Base-by-base conservation (phyloP, 1,139 yeast genomes). In the Tardiomyces digboiensis region DNA sequence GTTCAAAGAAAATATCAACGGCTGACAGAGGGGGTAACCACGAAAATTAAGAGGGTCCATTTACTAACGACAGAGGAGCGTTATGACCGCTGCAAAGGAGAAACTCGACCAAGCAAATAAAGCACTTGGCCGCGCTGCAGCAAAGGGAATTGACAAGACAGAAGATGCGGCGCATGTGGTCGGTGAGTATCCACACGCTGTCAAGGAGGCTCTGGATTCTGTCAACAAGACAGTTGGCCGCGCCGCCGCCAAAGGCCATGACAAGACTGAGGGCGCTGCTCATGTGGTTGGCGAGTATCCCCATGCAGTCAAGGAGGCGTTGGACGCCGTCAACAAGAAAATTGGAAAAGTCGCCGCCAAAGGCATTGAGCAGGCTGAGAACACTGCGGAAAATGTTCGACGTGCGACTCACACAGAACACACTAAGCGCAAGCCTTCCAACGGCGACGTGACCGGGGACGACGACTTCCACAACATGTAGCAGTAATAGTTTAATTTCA, bases 211-310 rank as follows among this genome's bases (percentile, higher is more conserved):
- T 6, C 52, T 52, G 19, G 52, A 50, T 38, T 38, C 49, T 13
- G 54, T 44, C 21, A 42, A 44, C 13, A 43, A 46, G 19, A 39
- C 39, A 29, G 49, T 49, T 10, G 44, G 33, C 33, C 33, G 33
- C 8, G 53, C 50, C 22, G 50, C 52, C 5, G 43, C 44, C 12
- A 49, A 49, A 21, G 52, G 51, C 14, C 26, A 51, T 10, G 51
- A 52, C 36, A 39, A 42, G 7, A 53, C 53, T 21, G 44, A 46
- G 19, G 38, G 39, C 23, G 49, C 51, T 8, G 43, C 20, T 5
- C 29, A 38, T n/a, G 16, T 19, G 10, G 16, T 36, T 10, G 38
- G 18, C 16, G 39, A 18, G 7, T 7, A 21, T 12, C 44, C 36
- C 6, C 14, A 40, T 29, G 21, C 33, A 14, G 29, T 19, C 19